Evolutionary conservation across 2,329 filamentous ascomycete genomes (phyloP), one percentile per base, ranked within the genome.

Genomic region (Phialophora chinensis): DNA sequence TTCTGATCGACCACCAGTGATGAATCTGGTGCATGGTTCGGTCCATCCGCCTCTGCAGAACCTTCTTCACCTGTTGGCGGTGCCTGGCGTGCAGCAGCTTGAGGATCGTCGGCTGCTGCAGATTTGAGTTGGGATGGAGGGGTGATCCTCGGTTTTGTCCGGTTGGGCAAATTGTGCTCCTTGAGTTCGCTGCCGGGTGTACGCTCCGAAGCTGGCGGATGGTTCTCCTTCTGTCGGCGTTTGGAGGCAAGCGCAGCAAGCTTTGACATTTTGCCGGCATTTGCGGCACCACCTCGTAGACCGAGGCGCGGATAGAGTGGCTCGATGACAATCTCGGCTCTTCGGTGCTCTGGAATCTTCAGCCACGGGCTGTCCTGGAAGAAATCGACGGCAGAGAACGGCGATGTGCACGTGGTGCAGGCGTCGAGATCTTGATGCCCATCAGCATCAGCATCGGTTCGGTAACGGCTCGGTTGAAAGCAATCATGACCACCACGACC

Each of bases 351-450:
- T 25, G 93, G 91, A 11, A 94, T 82, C 60, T 89, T 85, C 62
- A 93, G 84, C 94, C 95, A 99, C 0, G 93, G 91, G 75, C 90
- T 90, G 75, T 96, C 93, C 74, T 83, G 80, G 77, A 97, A 99
- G 78, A 93, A 91, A 44, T 86, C 82, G 66, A 82, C 77, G 62
- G 83, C 80, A 47, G 80, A 83, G 67, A 83, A 80, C 25, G 76
- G 76, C 11, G 69, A 72, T 63, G 73, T 70, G 62, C 62, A 60
- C 29, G 33, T 20, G 35, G 42, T 38, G 57, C 42, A 44, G 33
- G 25, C 38, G 60, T 29, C 52, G 38, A 29, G 49, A 55, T 69
- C 68, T 70, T 70, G 58, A 57, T 58, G 64, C 59, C 38, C 44
- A 70, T 70, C 68, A 70, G 68, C 44, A 70, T 70, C 68, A 70